Evolutionary conservation across 495 filamentous ascomycete species (phyloP).

Genomic region (Neurospora sp.): DNA sequence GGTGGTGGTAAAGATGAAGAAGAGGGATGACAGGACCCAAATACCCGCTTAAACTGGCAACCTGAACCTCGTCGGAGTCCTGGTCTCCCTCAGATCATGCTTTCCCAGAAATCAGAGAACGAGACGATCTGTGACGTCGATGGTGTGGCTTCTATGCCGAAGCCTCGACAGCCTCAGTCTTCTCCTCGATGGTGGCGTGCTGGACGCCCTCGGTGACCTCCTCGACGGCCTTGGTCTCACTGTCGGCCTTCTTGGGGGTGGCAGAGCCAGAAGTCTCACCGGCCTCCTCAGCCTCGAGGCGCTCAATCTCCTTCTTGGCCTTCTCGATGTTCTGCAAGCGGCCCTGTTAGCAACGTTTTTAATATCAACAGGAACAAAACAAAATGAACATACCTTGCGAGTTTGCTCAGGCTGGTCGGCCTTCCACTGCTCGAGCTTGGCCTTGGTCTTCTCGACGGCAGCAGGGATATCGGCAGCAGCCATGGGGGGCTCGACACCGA

Average conservation of each 20-base stretch:
- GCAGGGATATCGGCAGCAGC: constrained; percentile 68
- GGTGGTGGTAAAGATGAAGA: not conserved
- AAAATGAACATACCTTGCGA: constrained; percentile 57
- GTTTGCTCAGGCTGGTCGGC: constrained; percentile 82
- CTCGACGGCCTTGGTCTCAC: constrained; percentile 29
- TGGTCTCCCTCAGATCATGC: not conserved
- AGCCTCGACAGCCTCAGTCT: constrained; percentile 41
- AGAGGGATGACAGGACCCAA: not conserved
- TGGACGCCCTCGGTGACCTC: constrained; percentile 53
- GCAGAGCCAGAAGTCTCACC: constrained; percentile 23
- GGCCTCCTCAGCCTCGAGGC: constrained; percentile 47
- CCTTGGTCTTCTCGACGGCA: constrained; percentile 76
- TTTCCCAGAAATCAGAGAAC: not conserved
- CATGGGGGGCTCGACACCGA: constrained; percentile 81
- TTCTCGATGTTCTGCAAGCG: constrained; percentile 74
- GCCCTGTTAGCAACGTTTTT: constrained; percentile 33
- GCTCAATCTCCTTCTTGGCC: constrained; percentile 53
- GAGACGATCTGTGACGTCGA: not conserved
- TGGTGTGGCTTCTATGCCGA: constrained; percentile 6
- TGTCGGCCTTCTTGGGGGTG: constrained; percentile 29
- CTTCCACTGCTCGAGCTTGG: constrained; percentile 90
- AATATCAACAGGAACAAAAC: not conserved
- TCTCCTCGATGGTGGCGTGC: constrained; percentile 57
- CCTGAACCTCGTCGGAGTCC: not conserved
- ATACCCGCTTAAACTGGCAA: not conserved